These are phyloP conservation scores for Paecilomyces sp. DNA, from an alignment of 2,329 filamentous ascomycete species.

Conservation along the genomic window DNA sequence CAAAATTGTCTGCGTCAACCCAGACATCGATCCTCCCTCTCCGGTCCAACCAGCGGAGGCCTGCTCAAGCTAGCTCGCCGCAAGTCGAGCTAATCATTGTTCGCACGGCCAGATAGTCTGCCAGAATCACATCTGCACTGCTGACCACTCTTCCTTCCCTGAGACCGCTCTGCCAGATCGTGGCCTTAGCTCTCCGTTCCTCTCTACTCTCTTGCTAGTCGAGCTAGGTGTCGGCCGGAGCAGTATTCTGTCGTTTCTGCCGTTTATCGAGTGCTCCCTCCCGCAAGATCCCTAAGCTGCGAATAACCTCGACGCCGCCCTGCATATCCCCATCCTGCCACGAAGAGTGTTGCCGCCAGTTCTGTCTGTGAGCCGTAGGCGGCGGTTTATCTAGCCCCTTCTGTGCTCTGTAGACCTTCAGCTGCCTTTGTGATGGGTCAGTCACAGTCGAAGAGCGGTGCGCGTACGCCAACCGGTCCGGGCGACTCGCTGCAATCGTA, in stretches of 20 bases:
- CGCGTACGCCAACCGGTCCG: constrained; percentile 41
- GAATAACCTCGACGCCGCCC: not conserved
- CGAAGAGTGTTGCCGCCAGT: not conserved
- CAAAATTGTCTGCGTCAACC: not conserved
- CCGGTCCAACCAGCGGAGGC: not conserved
- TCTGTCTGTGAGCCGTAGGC: constrained; percentile 12
- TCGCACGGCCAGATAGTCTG: not conserved
- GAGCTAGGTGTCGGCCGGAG: not conserved
- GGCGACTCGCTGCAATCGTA: constrained; percentile 69
- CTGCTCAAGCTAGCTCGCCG: not conserved
- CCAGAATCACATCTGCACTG: not conserved
- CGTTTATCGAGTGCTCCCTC: not conserved
- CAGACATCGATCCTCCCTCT: not conserved
- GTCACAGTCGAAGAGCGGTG: constrained; percentile 43
- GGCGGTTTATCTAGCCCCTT: constrained; percentile 14
- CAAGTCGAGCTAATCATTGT: not conserved
- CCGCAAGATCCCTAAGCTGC: not conserved
- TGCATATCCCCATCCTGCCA: not conserved
- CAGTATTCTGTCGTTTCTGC: not conserved
- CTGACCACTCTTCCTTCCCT: not conserved
- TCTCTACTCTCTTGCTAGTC: not conserved
- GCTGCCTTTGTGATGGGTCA: constrained; percentile 40
- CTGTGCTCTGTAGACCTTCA: constrained; percentile 20
- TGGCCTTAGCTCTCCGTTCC: not conserved
- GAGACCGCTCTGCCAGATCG: not conserved